phyloP scores from a whole-genome alignment of 495 filamentous ascomycete genomes.

The Penicillium bialowiezense region DNA sequence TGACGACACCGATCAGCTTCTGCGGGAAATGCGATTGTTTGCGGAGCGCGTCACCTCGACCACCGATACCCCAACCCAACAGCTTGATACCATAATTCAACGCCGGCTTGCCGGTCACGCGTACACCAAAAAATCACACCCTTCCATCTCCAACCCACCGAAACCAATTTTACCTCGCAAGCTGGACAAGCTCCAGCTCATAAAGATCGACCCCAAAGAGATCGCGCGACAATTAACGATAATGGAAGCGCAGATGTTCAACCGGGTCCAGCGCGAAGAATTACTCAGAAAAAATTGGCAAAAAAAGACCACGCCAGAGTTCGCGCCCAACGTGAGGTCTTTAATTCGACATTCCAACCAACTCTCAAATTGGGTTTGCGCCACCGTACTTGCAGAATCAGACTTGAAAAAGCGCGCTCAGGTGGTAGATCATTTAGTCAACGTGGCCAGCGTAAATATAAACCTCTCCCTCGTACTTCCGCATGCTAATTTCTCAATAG shows the following conservation, averaged over 20 bases:
- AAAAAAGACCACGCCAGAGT: slow-evolving; percentile 75
- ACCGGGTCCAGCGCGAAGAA: slow-evolving; percentile 80
- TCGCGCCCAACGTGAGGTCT: slow-evolving; percentile 84
- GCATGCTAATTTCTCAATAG: slow-evolving; percentile 35
- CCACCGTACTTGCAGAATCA: slow-evolving; percentile 84
- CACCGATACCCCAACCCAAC: slow-evolving; percentile 72
- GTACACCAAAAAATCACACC: slow-evolving; percentile 38
- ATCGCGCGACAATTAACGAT: slow-evolving; percentile 92
- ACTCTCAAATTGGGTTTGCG: slow-evolving; percentile 93
- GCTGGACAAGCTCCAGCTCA: slow-evolving; percentile 92
- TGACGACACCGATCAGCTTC: slow-evolving; percentile 68
- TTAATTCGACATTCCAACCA: slow-evolving; percentile 93
- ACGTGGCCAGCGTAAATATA: slow-evolving; percentile 70
- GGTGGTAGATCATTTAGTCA: slow-evolving; percentile 90
- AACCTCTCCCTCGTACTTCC: neutral
- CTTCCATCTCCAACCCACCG: slow-evolving; percentile 66
- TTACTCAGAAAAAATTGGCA: slow-evolving; percentile 94
- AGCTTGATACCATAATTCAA: slow-evolving; percentile 73
- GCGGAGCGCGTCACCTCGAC: slow-evolving; percentile 74
- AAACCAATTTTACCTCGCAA: slow-evolving; percentile 88
- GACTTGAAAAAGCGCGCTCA: slow-evolving; percentile 90
- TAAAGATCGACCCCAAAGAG: slow-evolving; percentile 87
- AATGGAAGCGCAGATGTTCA: slow-evolving; percentile 82
- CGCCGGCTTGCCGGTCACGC: slow-evolving; percentile 74
- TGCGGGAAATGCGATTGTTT: slow-evolving; percentile 73